Evolutionary conservation across 78 protist species (phyloP), one percentile per base, ranked within the genome.

Genomic region (Mastigamoeba balamuthi): DNA sequence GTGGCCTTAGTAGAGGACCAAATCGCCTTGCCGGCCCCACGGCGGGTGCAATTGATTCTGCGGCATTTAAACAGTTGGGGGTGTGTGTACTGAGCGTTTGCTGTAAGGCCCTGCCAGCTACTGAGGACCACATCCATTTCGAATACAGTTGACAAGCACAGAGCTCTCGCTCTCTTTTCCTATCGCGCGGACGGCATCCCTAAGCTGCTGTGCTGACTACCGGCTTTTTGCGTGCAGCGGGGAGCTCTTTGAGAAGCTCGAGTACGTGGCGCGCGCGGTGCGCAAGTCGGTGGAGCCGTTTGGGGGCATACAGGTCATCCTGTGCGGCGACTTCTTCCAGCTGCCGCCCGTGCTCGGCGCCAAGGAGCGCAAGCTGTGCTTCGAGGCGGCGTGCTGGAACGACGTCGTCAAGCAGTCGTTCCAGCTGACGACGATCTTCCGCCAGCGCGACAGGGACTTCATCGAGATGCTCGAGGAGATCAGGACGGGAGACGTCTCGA

Each of bases 261-360:
- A 93, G 7, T 35, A 6, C 0, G 40, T 85, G 35, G 93, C 91
- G 0, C 67, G 76, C 9, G 58, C 7, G 0, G 30, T 88, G 0
- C 42, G 90, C 6, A 36, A 35, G n/a, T 36, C 5, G 7, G 37
- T 48, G 0, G 3, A n/a, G 3, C 89, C 92, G 35, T 91, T 92
- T 39, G 96, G 96, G 27, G 96, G 96, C n/a, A 38, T 92, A 35
- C 94, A 91, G 65, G 6, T 92, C 0, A 6, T 92, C 2, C 30
- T 85, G 0, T 69, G 66, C 40, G 96, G 96, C 27, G 96, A 92
- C 65, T 90, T 92, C 38, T 73, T 82, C 40, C 96, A 92, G 68
- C 48, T 92, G 5, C 91, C 94, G 8, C 92, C 92, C 6, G 42
- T 67, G 17, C 17, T 67, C 23, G 39, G 17, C 27, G 76, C 27